Evolutionary conservation across 1,284 basidiomycete genomes (phyloP).

Genomic region (Papiliotrema flavescens): DNA sequence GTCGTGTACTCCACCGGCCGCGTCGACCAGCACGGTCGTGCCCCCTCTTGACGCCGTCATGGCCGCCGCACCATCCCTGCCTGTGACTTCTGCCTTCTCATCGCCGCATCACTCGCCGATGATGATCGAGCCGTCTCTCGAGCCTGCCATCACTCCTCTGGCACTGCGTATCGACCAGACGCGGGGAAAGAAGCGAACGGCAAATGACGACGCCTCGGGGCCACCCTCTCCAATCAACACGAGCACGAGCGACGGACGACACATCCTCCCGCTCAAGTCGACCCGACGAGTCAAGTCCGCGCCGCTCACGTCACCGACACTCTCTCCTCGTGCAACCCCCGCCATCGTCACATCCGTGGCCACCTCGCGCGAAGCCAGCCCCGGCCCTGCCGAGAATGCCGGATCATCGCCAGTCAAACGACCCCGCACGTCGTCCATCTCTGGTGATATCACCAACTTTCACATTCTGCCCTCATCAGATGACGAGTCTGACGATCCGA

Average conservation of each 20-base stretch:
- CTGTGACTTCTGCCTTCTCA: too few relatives aligned
- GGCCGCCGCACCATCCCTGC: too few relatives aligned
- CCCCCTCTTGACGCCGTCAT: too few relatives aligned
- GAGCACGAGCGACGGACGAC: background rate
- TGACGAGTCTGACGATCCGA: constrained; percentile 1
- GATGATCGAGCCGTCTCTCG: background rate
- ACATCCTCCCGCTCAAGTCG: background rate
- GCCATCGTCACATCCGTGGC: background rate
- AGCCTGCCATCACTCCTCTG: background rate
- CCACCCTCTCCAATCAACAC: background rate
- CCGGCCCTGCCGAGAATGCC: background rate
- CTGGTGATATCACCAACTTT: background rate
- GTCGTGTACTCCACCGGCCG: background rate
- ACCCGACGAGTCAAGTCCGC: background rate
- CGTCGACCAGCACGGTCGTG: too few relatives aligned
- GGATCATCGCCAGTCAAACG: constrained; percentile 1
- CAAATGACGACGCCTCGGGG: background rate
- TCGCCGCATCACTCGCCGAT: background rate
- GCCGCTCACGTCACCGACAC: background rate
- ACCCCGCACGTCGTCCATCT: constrained; percentile 2
- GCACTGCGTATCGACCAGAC: background rate
- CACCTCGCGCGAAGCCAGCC: constrained; percentile 2
- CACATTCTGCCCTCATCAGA: constrained; percentile 3
- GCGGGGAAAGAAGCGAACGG: background rate
- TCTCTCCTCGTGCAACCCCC: background rate